Conservation (phyloP, 176 grass and related monocot species). For the Tillandsia fasciculata region DNA sequence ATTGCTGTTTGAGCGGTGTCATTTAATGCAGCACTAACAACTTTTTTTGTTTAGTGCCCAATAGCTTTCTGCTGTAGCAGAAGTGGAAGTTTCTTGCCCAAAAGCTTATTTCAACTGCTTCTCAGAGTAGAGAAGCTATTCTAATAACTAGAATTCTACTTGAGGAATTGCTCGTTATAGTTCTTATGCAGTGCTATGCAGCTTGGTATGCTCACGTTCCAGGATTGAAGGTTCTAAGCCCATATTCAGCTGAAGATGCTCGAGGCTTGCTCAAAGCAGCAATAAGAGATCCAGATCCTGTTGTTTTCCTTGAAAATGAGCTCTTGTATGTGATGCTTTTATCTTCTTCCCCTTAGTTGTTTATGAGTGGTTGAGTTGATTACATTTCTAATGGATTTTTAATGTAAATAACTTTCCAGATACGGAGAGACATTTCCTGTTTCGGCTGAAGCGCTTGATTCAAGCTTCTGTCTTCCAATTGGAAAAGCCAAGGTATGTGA, state of each 20-base stretch:
- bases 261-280: slow-evolving; percentile 93
- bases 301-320: slow-evolving; percentile 97
- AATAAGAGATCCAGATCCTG: slow-evolving; percentile 90
- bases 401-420: slow-evolving; percentile 29
- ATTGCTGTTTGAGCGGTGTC: too few species aligned
- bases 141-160: neutral
- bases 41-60: neutral
- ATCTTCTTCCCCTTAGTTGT: slow-evolving; percentile 3
- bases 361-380: neutral
- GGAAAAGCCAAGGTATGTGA: slow-evolving; percentile 87
- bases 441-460: slow-evolving; percentile 92
- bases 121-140: neutral
- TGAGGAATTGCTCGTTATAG: neutral
- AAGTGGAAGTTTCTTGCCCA: too few species aligned
- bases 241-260: slow-evolving; percentile 92
- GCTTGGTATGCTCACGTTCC: slow-evolving; percentile 95
- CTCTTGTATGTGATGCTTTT: slow-evolving; percentile 50
- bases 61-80: neutral
- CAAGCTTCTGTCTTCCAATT: slow-evolving; percentile 84
- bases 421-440: slow-evolving; percentile 92
- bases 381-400: neutral
- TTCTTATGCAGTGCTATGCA: slow-evolving; percentile 73
- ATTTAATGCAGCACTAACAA: neutral
- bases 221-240: slow-evolving; percentile 75
- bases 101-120: too few species aligned